Conservation (phyloP, 768 basidiomycete genomes). For the Pleurotus cornucopiae region DNA sequence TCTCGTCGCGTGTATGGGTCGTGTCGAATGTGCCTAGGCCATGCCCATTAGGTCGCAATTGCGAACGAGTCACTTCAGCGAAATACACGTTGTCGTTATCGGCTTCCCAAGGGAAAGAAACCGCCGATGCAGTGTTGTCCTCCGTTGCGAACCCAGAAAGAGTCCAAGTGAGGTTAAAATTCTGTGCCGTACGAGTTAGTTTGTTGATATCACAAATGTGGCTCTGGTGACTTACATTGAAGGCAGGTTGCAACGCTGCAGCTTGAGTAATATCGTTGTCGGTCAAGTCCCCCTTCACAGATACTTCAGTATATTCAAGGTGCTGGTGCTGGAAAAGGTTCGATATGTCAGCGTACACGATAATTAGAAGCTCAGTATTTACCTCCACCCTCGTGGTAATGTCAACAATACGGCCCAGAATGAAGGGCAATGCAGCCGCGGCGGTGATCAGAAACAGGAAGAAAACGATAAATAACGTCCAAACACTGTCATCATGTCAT, state of each 20-base stretch:
- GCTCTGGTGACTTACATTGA: constrained; percentile 18
- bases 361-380: neutral
- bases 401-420: constrained; percentile 31
- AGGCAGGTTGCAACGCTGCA: constrained; percentile 17
- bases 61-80: constrained; percentile 28
- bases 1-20: neutral
- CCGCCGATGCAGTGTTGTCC: constrained; percentile 23
- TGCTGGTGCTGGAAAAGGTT: constrained; percentile 24
- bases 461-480: constrained; percentile 31
- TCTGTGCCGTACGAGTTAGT: constrained; percentile 15
- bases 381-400: constrained; percentile 27
- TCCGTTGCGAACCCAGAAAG: constrained; percentile 29
- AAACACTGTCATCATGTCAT: constrained; percentile 25
- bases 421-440: constrained; percentile 26
- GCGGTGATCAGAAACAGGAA: constrained; percentile 27
- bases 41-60: constrained; percentile 27
- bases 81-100: constrained; percentile 33
- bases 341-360: neutral
- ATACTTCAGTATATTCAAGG: constrained; percentile 27
- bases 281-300: constrained; percentile 30
- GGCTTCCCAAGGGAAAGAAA: constrained; percentile 26
- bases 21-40: constrained; percentile 33
- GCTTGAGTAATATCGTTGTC: constrained; percentile 28
- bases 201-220: neutral
- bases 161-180: constrained; percentile 33